These are phyloP conservation scores for Persicaria tinctoria DNA, from an alignment of 148 eudicot species.

Conservation along the genomic window DNA sequence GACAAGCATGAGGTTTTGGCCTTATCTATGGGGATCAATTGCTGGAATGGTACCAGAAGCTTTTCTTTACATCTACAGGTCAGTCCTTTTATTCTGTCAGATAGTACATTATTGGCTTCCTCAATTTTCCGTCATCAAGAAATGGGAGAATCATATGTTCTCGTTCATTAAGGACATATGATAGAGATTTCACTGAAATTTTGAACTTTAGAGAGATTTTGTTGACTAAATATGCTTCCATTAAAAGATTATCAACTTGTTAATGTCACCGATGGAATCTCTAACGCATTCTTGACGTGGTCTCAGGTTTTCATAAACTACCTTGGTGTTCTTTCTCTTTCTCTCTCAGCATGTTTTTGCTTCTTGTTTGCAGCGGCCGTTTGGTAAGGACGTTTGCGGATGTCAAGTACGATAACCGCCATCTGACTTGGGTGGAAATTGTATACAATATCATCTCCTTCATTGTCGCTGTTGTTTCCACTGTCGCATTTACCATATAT, in stretches of 20 bases:
- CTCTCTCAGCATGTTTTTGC: not conserved
- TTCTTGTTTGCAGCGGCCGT: conserved; percentile 64
- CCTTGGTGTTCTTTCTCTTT: not conserved
- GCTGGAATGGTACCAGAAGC: conserved; percentile 96
- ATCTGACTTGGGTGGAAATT: conserved; percentile 72
- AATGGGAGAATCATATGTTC: not conserved
- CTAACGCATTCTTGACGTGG: not conserved
- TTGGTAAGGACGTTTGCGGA: conserved; percentile 82
- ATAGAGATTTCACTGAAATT: no score
- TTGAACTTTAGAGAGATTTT: not conserved
- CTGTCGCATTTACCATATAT: conserved; percentile 66
- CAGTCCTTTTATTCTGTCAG: conserved; percentile 15
- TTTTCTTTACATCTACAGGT: conserved; percentile 88
- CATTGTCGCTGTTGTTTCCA: conserved; percentile 51
- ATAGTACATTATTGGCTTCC: not conserved
- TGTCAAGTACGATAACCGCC: conserved; percentile 73
- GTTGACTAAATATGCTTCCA: no score
- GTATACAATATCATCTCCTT: conserved; percentile 75
- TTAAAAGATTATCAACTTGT: no score
- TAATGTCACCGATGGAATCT: no score
- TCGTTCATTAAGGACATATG: not conserved
- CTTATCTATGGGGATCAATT: conserved; percentile 80
- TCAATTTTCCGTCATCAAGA: not conserved
- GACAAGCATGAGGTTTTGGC: conserved; percentile 84
- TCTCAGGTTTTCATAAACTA: not conserved